phyloP scores from a whole-genome alignment of 139 green algal species.

The Diplosphaera chodatii region DNA sequence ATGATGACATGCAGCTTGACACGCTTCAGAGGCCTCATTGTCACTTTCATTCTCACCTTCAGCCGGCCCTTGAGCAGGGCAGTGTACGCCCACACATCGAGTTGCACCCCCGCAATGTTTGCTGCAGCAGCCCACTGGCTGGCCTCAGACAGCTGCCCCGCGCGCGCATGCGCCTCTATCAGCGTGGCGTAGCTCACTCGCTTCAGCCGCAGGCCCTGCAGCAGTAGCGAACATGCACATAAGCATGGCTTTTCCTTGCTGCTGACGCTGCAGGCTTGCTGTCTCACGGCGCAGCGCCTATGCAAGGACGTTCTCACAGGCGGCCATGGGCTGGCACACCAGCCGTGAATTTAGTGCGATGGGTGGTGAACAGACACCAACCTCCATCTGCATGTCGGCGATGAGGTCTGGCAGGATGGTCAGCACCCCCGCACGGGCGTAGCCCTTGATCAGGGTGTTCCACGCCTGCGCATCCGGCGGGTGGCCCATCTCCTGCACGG shows the following conservation, averaged over 20 bases:
- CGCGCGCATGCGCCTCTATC: constrained; percentile 37
- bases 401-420: constrained; percentile 28
- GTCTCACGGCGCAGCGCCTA: no score
- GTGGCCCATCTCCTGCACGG: constrained; percentile 3
- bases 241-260: no score
- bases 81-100: constrained; percentile 50
- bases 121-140: constrained; percentile 23
- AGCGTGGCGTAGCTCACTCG: constrained; percentile 64
- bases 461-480: constrained; percentile 34
- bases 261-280: no score
- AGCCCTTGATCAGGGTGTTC: constrained; percentile 60
- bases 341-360: no score
- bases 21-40: no score
- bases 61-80: constrained; percentile 34
- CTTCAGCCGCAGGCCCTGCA: background rate
- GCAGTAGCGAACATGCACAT: no score
- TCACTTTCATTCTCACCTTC: constrained; percentile 17
- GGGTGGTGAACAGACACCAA: no score
- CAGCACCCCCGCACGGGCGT: constrained; percentile 20
- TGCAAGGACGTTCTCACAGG: no score
- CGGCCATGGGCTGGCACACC: no score
- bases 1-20: no score
- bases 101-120: constrained; percentile 23
- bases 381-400: constrained; percentile 25
- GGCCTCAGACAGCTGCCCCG: constrained; percentile 21